Base-by-base conservation (phyloP, 2,329 filamentous ascomycete genomes). In the Thermoascus crustaceus region DNA sequence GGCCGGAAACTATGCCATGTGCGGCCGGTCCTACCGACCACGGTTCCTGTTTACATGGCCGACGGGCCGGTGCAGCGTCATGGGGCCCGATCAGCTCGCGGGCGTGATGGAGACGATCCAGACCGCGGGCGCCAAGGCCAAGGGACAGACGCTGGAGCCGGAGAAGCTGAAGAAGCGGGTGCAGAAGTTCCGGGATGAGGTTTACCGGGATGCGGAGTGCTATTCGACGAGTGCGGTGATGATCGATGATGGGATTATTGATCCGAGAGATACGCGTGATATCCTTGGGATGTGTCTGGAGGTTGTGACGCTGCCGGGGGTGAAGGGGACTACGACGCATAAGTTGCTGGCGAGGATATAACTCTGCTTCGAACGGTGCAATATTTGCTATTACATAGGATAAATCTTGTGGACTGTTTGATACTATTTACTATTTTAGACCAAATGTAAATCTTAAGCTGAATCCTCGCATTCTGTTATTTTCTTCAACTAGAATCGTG, bases 1-100 rank as follows among this genome's bases (percentile, higher is more conserved):
- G 0, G 65, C 65, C 2, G 65, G 65, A 1, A 68, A 68, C 40
- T 68, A 68, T 39, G 65, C 64, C 17, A 68, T 68, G 65, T 68
- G 64, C 37, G 65, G 65, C 1, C 38, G 64, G 13, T 35, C 60
- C 2, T 68, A 66, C 42, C 48, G 48, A 13, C 65, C 65, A 0
- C 57, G 64, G 0, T 68, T 68, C 34, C 38, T 68, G 3, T 67
- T 68, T 37, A 57, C 57, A 8, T 66, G 62, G 62, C 60, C 61
- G 0, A 60, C 45, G 1, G 58, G 60, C 0, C 49, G 57, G 11
- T 64, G 61, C 45, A 60, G 57, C 21, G 62, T 65, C 2, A 65
- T 65, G 62, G 62, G 62, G 0, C 52, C 60, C 0, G 61, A 64
- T 25, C 61, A 65, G 42, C 44, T 64, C 2, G 48, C 55, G 1